phyloP scores from a whole-genome alignment of 495 filamentous ascomycete species.

The Penicillium goetzii region DNA sequence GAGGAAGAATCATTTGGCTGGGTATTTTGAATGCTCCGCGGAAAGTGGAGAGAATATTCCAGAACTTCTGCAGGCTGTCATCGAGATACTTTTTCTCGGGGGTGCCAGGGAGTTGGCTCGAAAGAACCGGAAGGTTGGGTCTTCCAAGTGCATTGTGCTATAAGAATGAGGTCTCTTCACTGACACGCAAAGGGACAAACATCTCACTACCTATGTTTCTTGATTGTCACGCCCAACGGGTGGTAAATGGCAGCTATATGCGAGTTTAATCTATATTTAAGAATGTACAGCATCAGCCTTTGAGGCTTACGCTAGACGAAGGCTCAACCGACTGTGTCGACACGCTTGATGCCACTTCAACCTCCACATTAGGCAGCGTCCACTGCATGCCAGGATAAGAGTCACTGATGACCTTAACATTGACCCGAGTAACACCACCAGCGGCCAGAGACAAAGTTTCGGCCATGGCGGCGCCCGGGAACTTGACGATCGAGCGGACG shows the following conservation, averaged over 20 bases:
- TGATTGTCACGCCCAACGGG: not conserved
- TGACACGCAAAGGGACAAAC: not conserved
- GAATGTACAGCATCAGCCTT: constrained; percentile 16
- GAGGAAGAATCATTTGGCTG: not conserved
- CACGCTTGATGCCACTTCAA: constrained; percentile 21
- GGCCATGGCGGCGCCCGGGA: constrained; percentile 52
- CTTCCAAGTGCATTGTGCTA: not conserved
- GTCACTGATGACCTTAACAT: constrained; percentile 80
- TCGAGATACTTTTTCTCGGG: not conserved
- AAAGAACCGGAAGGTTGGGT: not conserved
- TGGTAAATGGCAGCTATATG: not conserved
- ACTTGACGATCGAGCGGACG: constrained; percentile 57
- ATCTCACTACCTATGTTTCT: too few species aligned
- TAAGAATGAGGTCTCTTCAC: not conserved
- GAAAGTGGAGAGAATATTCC: not conserved
- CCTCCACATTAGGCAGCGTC: constrained; percentile 39
- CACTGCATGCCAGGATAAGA: constrained; percentile 84
- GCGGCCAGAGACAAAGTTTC: constrained; percentile 23
- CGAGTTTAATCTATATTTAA: not conserved
- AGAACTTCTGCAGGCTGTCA: not conserved
- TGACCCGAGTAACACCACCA: constrained; percentile 49
- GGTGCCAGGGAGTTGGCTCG: not conserved
- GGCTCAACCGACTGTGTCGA: constrained; percentile 31
- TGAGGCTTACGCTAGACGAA: constrained; percentile 28
- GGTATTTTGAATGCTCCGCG: not conserved